A percentile compares a stretch with the other conserved stretches of the same genome.
phyloP scores from a whole-genome alignment of 495 filamentous ascomycete genomes.

The Staphylotrichum longicolle region DNA sequence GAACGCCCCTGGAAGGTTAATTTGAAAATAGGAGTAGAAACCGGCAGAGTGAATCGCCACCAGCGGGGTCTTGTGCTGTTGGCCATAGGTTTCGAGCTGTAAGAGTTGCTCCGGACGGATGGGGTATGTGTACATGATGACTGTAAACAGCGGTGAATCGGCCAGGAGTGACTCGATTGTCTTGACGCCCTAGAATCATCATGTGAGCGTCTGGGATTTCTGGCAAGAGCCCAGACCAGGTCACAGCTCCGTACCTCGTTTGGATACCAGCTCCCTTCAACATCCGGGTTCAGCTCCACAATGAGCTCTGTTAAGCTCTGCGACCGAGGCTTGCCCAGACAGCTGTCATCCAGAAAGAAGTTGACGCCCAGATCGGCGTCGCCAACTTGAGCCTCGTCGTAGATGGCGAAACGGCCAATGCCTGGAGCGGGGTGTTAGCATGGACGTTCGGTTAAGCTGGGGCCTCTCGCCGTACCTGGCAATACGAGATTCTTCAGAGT shows the following conservation, averaged over 20 bases:
- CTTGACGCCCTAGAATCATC: constrained; percentile 19
- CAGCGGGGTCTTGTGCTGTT: constrained; percentile 64
- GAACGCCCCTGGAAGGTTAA: constrained; percentile 71
- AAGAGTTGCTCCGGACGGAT: constrained; percentile 58
- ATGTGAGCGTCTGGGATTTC: constrained; percentile 20
- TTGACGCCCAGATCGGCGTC: constrained; percentile 90
- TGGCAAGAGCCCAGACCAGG: not conserved
- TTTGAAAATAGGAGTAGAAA: constrained; percentile 80
- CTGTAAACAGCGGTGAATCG: constrained; percentile 59
- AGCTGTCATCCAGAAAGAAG: constrained; percentile 85
- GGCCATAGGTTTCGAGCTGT: constrained; percentile 56
- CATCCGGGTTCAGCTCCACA: constrained; percentile 93
- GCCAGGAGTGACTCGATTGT: constrained; percentile 40
- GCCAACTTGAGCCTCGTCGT: constrained; percentile 71
- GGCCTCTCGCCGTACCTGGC: constrained; percentile 52
- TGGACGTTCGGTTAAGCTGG: not conserved
- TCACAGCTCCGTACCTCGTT: constrained; percentile 37
- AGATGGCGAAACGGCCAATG: constrained; percentile 91
- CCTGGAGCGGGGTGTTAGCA: constrained; percentile 45
- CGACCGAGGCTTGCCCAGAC: constrained; percentile 76
- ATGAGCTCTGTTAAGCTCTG: constrained; percentile 72
- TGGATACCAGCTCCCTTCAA: constrained; percentile 63
- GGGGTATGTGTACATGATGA: constrained; percentile 74
- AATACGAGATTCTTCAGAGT: constrained; percentile 95
- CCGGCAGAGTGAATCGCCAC: constrained; percentile 84